These are phyloP conservation scores for Trametopsis cervina DNA, from an alignment of 768 basidiomycete species.

Conservation along the genomic window DNA sequence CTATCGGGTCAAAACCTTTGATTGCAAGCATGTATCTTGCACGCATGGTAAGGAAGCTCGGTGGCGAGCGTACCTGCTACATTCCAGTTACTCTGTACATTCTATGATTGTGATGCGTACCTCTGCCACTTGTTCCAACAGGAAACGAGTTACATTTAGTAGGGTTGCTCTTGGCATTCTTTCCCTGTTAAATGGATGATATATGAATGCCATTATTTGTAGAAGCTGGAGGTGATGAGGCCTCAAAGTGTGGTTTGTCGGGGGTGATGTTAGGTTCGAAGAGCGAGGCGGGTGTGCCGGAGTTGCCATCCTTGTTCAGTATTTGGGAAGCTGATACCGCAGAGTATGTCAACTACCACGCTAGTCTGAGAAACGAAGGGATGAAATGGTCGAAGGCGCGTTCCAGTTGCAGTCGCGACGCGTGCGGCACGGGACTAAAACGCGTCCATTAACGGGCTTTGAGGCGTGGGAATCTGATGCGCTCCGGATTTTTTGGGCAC, in stretches of 20 bases:
- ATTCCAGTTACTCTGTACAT: too few species aligned
- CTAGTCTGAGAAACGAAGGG: too few species aligned
- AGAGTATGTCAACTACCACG: too few species aligned
- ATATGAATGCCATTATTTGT: conserved; percentile 52
- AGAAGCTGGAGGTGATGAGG: conserved; percentile 75
- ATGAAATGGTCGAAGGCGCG: neutral
- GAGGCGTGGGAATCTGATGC: conserved; percentile 8
- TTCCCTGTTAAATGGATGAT: conserved; percentile 49
- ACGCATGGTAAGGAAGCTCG: too few species aligned
- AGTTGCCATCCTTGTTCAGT: neutral
- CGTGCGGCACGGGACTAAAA: neutral
- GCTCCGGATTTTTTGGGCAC: conserved; percentile 13
- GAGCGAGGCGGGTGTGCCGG: neutral
- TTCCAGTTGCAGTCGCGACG: conserved; percentile 7
- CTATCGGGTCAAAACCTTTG: too few species aligned
- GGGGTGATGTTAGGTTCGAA: conserved; percentile 38
- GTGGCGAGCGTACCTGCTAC: too few species aligned
- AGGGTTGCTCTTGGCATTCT: conserved; percentile 51
- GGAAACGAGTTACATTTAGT: conserved; percentile 56
- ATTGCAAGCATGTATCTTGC: too few species aligned
- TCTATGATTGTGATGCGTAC: too few species aligned
- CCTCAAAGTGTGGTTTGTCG: conserved; percentile 58
- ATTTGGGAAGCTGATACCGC: too few species aligned
- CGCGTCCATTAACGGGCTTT: too few species aligned
- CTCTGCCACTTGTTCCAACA: conserved; percentile 70